Evolutionary conservation across 2,329 filamentous ascomycete species (phyloP), one percentile per base, ranked within the genome.

Genomic region (Fusarium praegraminearum): DNA sequence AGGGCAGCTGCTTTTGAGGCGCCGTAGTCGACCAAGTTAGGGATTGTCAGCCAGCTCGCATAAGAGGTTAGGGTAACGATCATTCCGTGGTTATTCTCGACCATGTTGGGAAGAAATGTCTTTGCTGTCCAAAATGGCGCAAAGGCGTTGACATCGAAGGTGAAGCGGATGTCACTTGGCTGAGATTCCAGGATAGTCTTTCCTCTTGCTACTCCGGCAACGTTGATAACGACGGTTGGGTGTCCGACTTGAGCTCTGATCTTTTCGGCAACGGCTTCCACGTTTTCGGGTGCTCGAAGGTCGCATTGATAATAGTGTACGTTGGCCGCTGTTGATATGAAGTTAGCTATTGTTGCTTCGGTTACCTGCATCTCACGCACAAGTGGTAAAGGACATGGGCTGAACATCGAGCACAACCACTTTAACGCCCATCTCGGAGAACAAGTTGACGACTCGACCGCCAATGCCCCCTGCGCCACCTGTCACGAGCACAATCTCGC

Each of bases 401-500:
- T 91, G 88, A 35, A 93, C 84, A 79, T 95, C 92, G 36, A 94
- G 77, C 3, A 94, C 89, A 0, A 90, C 90, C 35, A 94, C 90
- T 69, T 87, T 91, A 70, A 92, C 83, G 2, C 86, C 87, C 64
- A 80, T 82, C 76, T 89, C 86, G 1, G 88, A 89, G n/a, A 96
- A 82, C 55, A 90, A 77, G 68, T 85, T 83, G 16, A 91, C 91
- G 5, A 93, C 84, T 38, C 85, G 80, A 22, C 85, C 87, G 16
- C 92, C 92, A 73, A 95, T 93, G 0, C 92, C 92, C 58, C 88
- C 87, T 43, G 90, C 89, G 10, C 92, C 92, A 10, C 93, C 92
- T 0, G 92, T 94, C 22, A 94, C 84, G 44, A 94, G 82, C 4
- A 92, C 89, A 52, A 94, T 84, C 80, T 94, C 91, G 53, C 84